phyloP scores from a whole-genome alignment of 306 rosid genomes.

The Trifolium fragiferum region DNA sequence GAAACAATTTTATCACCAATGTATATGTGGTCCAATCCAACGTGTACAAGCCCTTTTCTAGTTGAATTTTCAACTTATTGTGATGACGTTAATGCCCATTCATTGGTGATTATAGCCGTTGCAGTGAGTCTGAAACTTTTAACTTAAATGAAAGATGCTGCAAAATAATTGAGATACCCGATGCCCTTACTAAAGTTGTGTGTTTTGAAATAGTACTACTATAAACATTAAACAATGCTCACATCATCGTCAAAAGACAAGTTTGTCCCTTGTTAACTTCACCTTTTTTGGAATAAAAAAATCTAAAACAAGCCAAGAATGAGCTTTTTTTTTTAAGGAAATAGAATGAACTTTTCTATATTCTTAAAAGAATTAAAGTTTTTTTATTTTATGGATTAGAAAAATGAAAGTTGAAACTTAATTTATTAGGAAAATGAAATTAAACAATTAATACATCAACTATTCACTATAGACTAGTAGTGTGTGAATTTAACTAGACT shows the following conservation, averaged over 20 bases:
- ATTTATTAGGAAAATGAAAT: too few relatives aligned
- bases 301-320: neutral
- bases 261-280: slow-evolving; percentile 30
- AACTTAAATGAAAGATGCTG: slow-evolving; percentile 38
- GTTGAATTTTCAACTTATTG: slow-evolving; percentile 35
- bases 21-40: slow-evolving; percentile 33
- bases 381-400: too few relatives aligned
- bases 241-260: slow-evolving; percentile 27
- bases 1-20: too few relatives aligned
- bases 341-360: too few relatives aligned
- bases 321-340: neutral
- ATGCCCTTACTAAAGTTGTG: slow-evolving; percentile 33
- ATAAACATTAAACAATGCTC: neutral
- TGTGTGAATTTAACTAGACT: too few relatives aligned
- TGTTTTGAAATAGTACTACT: neutral
- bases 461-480: too few relatives aligned
- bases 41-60: neutral
- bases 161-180: slow-evolving; percentile 48
- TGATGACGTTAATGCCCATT: slow-evolving; percentile 41
- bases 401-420: too few relatives aligned
- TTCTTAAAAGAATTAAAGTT: too few relatives aligned
- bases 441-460: too few relatives aligned
- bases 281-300: neutral
- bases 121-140: slow-evolving; percentile 29
- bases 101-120: slow-evolving; percentile 44